These are phyloP conservation scores for Lyophyllum decastes DNA, from an alignment of 768 basidiomycete genomes.

Conservation along the genomic window DNA sequence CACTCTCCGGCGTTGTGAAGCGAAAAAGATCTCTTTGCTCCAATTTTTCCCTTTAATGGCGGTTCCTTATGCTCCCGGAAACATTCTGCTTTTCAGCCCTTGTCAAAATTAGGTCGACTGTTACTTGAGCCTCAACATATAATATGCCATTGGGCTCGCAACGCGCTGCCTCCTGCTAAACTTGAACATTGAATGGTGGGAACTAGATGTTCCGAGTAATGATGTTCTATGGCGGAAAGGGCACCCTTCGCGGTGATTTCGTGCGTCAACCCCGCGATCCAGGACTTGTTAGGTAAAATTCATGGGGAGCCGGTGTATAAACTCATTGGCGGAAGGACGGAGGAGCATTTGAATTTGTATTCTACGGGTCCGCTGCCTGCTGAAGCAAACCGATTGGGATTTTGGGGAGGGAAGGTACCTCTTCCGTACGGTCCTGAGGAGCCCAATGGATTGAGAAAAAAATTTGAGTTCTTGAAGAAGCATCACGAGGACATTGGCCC, in stretches of 20 bases:
- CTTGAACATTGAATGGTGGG: conserved; percentile 33
- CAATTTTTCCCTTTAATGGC: conserved; percentile 30
- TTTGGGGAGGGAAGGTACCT: conserved; percentile 31
- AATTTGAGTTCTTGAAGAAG: conserved; percentile 27
- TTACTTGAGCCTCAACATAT: conserved; percentile 31
- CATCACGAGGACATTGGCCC: conserved; percentile 28
- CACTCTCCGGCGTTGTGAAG: too few species aligned
- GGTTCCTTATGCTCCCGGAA: not conserved
- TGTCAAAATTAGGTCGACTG: conserved; percentile 18
- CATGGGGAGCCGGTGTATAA: conserved; percentile 31
- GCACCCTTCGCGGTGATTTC: conserved; percentile 30
- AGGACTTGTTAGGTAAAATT: conserved; percentile 31
- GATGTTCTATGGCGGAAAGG: conserved; percentile 32
- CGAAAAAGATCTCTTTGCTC: too few species aligned
- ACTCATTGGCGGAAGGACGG: conserved; percentile 31
- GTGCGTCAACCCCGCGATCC: conserved; percentile 29
- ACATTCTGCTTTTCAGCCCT: not conserved
- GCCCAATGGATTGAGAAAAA: conserved; percentile 26
- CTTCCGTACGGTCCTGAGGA: conserved; percentile 32
- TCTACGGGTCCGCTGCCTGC: conserved; percentile 28
- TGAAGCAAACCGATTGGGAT: conserved; percentile 26
- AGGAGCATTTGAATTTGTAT: conserved; percentile 28
- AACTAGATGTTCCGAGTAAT: conserved; percentile 32
- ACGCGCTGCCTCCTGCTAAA: conserved; percentile 25
- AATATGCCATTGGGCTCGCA: conserved; percentile 32